Evolutionary conservation across 441 rosid genomes (phyloP).

Genomic region (Erodium trifolium): DNA sequence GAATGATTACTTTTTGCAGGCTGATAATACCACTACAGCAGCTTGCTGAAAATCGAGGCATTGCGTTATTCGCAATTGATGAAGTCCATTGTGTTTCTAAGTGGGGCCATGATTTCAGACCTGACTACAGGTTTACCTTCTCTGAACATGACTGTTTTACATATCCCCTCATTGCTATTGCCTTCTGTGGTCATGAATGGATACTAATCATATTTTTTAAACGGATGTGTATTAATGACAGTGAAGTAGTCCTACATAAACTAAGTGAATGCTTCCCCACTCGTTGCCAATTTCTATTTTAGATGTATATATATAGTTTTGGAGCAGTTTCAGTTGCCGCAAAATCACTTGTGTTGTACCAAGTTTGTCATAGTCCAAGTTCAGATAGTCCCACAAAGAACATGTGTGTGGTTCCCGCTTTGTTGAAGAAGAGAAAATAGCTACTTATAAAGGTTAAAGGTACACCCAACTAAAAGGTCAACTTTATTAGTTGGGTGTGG

Average conservation of each 20-base stretch:
- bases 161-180: neutral
- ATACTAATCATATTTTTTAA: no score
- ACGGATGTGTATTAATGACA: no score
- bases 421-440: neutral
- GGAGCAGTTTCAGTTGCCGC: neutral
- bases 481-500: no score
- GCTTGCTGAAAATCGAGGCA: constrained; percentile 71
- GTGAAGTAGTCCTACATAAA: no score
- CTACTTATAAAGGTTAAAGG: no score
- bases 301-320: no score
- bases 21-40: constrained; percentile 59
- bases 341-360: neutral
- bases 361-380: neutral
- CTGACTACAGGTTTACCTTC: constrained; percentile 53
- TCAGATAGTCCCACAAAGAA: neutral
- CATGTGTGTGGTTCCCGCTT: neutral
- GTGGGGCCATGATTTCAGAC: constrained; percentile 97
- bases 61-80: constrained; percentile 81
- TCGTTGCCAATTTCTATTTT: no score
- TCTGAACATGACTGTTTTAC: neutral
- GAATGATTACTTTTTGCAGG: constrained; percentile 31
- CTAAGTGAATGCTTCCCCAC: neutral
- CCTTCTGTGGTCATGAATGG: neutral
- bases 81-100: constrained; percentile 91
- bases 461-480: no score